A percentile compares a stretch with the other conserved stretches of the same genome.
These are phyloP conservation scores for Colletotrichum sp. DNA, from an alignment of 2,329 filamentous ascomycete species.

Conservation along the genomic window DNA sequence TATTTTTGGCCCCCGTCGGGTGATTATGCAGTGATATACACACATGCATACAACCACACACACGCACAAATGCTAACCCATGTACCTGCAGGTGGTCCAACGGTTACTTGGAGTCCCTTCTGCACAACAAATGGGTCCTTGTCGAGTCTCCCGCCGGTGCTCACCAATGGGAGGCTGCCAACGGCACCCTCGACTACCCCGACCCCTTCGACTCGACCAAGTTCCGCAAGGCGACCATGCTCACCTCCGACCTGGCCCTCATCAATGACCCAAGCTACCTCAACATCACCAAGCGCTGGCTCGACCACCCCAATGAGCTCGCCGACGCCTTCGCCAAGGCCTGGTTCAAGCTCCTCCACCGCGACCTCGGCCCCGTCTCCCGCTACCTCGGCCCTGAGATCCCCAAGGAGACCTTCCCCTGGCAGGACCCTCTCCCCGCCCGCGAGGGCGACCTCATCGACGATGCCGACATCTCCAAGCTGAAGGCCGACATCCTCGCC, in stretches of 20 bases:
- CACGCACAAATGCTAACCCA: background rate
- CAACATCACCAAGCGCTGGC: slow-evolving; percentile 76
- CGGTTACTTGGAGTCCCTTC: slow-evolving; percentile 76
- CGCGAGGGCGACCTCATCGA: slow-evolving; percentile 63
- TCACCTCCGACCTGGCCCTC: slow-evolving; percentile 77
- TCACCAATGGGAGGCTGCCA: slow-evolving; percentile 79
- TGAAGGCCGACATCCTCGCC: slow-evolving; percentile 73
- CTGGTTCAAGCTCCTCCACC: slow-evolving; percentile 86
- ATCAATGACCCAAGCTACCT: slow-evolving; percentile 75
- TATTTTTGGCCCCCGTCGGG: slow-evolving; percentile 10
- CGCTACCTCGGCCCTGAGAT: slow-evolving; percentile 80
- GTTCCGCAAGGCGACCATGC: slow-evolving; percentile 78
- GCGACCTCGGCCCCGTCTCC: slow-evolving; percentile 74
- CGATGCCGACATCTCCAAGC: slow-evolving; percentile 63
- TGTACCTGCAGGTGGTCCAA: slow-evolving; percentile 63
- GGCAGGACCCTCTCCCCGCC: slow-evolving; percentile 76
- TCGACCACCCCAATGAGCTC: slow-evolving; percentile 72
- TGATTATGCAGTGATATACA: slow-evolving; percentile 17
- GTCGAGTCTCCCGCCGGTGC: slow-evolving; percentile 78
- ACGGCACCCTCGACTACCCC: slow-evolving; percentile 69
- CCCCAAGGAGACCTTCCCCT: slow-evolving; percentile 70
- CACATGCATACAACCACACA: background rate
- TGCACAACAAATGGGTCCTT: slow-evolving; percentile 80
- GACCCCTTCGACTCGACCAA: slow-evolving; percentile 72
- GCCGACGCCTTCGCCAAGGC: slow-evolving; percentile 73